Percentiles rank a stretch among this genome's conserved stretches.
Conservation (phyloP, 345 rosid genomes). For the Camelina laxa region DNA sequence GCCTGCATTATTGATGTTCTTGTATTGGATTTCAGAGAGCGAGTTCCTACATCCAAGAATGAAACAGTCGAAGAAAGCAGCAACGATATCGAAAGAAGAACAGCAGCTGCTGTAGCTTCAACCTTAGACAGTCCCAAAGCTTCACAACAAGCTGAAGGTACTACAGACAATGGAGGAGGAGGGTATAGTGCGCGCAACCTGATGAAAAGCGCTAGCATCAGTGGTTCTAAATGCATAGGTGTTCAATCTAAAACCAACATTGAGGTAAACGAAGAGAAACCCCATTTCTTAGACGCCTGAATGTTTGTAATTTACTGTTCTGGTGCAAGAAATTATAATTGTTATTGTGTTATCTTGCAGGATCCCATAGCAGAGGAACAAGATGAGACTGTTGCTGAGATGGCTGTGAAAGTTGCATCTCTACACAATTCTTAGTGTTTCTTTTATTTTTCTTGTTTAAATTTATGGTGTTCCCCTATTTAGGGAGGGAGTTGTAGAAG, state of each 20-base stretch:
- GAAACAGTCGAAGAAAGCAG: slow-evolving; percentile 45
- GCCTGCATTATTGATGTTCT: slow-evolving; percentile 4
- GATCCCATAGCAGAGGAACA: slow-evolving; percentile 54
- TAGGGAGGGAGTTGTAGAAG: slow-evolving; percentile 28
- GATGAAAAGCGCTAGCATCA: slow-evolving; percentile 89
- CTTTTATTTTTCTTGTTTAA: not conserved
- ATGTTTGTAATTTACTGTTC: not conserved
- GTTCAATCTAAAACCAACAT: slow-evolving; percentile 50
- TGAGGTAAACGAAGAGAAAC: slow-evolving; percentile 48
- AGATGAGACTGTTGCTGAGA: slow-evolving; percentile 50
- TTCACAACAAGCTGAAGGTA: slow-evolving; percentile 45
- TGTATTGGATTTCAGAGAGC: slow-evolving; percentile 56
- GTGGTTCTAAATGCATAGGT: slow-evolving; percentile 87
- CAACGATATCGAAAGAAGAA: slow-evolving; percentile 48
- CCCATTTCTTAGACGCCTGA: not conserved
- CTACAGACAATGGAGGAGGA: slow-evolving; percentile 46
- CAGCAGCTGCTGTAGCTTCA: slow-evolving; percentile 52
- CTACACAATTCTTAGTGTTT: slow-evolving; percentile 43
- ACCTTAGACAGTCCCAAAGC: slow-evolving; percentile 56
- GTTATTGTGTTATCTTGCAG: slow-evolving; percentile 24
- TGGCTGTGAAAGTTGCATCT: slow-evolving; percentile 58
- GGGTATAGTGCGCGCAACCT: slow-evolving; percentile 67
- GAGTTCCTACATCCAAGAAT: slow-evolving; percentile 70
- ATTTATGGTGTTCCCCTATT: not conserved
- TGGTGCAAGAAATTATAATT: not conserved